A percentile compares a stretch with the other conserved stretches of the same genome.
These are phyloP conservation scores for Carpinus fangiana DNA, from an alignment of 306 rosid species.

Conservation along the genomic window DNA sequence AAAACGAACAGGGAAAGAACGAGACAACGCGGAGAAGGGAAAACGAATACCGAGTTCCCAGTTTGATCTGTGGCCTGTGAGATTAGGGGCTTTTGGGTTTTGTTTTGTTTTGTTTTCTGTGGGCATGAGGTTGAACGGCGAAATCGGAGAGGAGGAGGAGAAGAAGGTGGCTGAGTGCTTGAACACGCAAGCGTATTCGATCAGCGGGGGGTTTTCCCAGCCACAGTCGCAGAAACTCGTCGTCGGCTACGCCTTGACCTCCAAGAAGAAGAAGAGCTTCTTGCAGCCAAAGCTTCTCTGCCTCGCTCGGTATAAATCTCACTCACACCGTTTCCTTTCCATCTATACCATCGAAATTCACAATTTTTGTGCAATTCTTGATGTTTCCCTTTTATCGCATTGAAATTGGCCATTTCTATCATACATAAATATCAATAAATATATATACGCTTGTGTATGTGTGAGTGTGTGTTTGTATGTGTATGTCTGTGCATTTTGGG, in stretches of 20 bases:
- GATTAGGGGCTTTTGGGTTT: not conserved
- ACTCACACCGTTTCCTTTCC: not conserved
- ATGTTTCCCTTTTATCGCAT: not conserved
- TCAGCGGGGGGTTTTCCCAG: not conserved
- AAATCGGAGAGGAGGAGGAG: not conserved
- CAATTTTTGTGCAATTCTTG: not conserved
- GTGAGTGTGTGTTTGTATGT: not conserved
- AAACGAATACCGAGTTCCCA: not conserved
- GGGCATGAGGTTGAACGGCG: slow-evolving; percentile 13
- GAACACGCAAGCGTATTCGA: not conserved
- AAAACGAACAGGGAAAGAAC: not conserved
- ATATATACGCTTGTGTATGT: not conserved
- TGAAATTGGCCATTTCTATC: not conserved
- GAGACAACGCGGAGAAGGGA: not conserved
- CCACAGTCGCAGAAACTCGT: slow-evolving; percentile 2
- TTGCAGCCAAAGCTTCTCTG: not conserved
- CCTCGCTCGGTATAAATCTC: not conserved
- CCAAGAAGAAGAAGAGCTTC: slow-evolving; percentile 8
- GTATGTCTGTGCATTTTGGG: not conserved
- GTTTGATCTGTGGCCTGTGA: not conserved
- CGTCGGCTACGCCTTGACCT: slow-evolving; percentile 14
- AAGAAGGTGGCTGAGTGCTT: not conserved
- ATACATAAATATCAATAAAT: not conserved
- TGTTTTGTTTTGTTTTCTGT: not conserved
- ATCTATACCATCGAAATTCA: not conserved